A percentile compares a stretch with the other conserved stretches of the same genome.
These are phyloP conservation scores for Taphrina wiesneri DNA, from an alignment of 1,139 yeast genomes.

Conservation along the genomic window DNA sequence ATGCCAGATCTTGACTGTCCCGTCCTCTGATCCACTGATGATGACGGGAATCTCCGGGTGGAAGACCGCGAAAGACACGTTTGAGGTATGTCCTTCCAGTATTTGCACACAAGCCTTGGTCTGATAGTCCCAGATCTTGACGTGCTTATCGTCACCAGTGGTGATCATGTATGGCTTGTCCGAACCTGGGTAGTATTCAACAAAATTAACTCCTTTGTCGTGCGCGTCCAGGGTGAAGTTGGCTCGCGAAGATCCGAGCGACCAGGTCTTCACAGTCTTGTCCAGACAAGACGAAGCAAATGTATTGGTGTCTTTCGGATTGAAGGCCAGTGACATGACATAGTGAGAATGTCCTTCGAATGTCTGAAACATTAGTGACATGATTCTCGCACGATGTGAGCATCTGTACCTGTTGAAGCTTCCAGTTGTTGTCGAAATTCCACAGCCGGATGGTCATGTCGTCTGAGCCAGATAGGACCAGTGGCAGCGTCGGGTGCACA, in stretches of 20 bases:
- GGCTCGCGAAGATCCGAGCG: constrained; percentile 83
- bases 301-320: constrained; percentile 96
- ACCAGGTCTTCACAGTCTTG: constrained; percentile 96
- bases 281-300: constrained; percentile 97
- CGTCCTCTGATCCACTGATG: constrained; percentile 84
- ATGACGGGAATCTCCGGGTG: constrained; percentile 93
- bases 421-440: constrained; percentile 97
- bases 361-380: not conserved
- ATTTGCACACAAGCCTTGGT: constrained; percentile 94
- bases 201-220: constrained; percentile 92
- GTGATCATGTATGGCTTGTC: constrained; percentile 96
- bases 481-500: constrained; percentile 91
- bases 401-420: constrained; percentile 65
- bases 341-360: constrained; percentile 96
- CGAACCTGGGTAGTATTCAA: constrained; percentile 93
- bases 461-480: constrained; percentile 84
- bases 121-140: constrained; percentile 96
- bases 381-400: not conserved
- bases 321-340: constrained; percentile 91
- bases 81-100: constrained; percentile 87
- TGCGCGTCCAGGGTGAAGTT: constrained; percentile 91
- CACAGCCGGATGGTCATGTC: constrained; percentile 89
- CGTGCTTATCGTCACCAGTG: constrained; percentile 86
- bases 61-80: constrained; percentile 94
- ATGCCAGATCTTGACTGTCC: constrained; percentile 92